Evolutionary conservation across 257 asterid genomes (phyloP).

Genomic region (Euphrasia confusa): DNA sequence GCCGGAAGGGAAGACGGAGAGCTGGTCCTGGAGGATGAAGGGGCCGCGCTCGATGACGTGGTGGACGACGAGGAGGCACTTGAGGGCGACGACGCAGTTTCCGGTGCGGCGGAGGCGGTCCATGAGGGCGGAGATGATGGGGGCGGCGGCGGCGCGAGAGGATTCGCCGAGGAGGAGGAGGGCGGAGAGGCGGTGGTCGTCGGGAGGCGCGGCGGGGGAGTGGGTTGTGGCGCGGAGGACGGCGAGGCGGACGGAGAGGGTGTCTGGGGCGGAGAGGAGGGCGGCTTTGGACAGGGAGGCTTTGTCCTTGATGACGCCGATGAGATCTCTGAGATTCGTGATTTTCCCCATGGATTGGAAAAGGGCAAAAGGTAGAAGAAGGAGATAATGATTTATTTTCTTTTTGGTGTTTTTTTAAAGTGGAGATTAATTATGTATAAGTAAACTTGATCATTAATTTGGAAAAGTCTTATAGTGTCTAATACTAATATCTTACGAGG

Average conservation of each 20-base stretch:
- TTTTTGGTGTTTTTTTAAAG: neutral
- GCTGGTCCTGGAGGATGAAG: constrained; percentile 82
- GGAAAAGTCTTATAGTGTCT: too few relatives aligned
- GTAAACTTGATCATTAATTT: too few relatives aligned
- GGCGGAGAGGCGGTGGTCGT: constrained; percentile 4
- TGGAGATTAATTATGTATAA: too few relatives aligned
- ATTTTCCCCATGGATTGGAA: constrained; percentile 37
- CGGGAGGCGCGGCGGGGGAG: neutral
- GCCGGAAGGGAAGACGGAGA: constrained; percentile 54
- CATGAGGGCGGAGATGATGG: neutral
- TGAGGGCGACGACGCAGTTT: constrained; percentile 9
- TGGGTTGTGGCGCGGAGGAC: constrained; percentile 51
- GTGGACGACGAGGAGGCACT: constrained; percentile 39
- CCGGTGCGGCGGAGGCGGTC: constrained; percentile 14
- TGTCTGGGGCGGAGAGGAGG: neutral
- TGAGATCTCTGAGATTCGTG: constrained; percentile 25
- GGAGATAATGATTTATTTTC: too few relatives aligned
- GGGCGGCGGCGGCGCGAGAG: constrained; percentile 1
- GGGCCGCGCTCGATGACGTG: constrained; percentile 68
- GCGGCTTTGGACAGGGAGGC: constrained; percentile 50
- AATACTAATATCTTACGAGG: too few relatives aligned
- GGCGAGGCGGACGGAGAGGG: constrained; percentile 48
- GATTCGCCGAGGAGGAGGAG: constrained; percentile 2
- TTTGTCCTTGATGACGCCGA: constrained; percentile 49
- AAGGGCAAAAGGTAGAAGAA: neutral